A percentile compares a stretch with the other conserved stretches of the same genome.
Evolutionary conservation across 768 basidiomycete genomes (phyloP).

Genomic region (Omphalotus guepiniiformis): DNA sequence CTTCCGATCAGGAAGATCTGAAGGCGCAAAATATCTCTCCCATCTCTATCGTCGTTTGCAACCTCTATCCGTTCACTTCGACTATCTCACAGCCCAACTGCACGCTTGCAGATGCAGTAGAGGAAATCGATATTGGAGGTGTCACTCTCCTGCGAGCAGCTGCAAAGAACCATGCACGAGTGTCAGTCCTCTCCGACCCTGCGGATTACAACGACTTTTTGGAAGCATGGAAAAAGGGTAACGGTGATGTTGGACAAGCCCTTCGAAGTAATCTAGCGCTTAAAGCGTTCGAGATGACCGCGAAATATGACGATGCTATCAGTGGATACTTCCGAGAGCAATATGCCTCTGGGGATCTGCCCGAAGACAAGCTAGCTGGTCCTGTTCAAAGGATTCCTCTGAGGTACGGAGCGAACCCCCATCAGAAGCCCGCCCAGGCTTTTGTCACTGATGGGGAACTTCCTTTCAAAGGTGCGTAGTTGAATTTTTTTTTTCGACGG

Average conservation of each 20-base stretch:
- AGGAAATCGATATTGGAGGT: constrained; percentile 98
- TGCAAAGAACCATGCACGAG: constrained; percentile 95
- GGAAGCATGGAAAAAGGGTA: constrained; percentile 64
- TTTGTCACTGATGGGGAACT: constrained; percentile 85
- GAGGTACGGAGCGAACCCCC: constrained; percentile 96
- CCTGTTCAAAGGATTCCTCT: constrained; percentile 81
- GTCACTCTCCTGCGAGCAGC: constrained; percentile 97
- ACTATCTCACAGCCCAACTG: constrained; percentile 88
- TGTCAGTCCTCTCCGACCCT: constrained; percentile 86
- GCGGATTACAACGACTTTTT: constrained; percentile 84
- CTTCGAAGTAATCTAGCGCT: constrained; percentile 80
- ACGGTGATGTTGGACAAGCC: constrained; percentile 69
- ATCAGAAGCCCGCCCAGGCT: constrained; percentile 97
- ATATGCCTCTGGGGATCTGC: constrained; percentile 80
- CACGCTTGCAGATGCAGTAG: constrained; percentile 88
- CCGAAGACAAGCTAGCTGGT: constrained; percentile 56
- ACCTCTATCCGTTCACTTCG: constrained; percentile 94
- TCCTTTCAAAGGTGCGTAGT: constrained; percentile 85
- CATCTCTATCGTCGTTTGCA: constrained; percentile 97
- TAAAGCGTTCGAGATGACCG: constrained; percentile 97
- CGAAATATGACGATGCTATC: constrained; percentile 92
- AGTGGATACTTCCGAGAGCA: constrained; percentile 95
- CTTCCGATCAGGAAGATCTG: constrained; percentile 87
- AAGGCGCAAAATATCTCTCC: constrained; percentile 79
- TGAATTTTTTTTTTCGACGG: neutral